A percentile compares a stretch with the other conserved stretches of the same genome.
Conservation (phyloP, 257 asterid species). For the Rauvolfia tetraphylla region DNA sequence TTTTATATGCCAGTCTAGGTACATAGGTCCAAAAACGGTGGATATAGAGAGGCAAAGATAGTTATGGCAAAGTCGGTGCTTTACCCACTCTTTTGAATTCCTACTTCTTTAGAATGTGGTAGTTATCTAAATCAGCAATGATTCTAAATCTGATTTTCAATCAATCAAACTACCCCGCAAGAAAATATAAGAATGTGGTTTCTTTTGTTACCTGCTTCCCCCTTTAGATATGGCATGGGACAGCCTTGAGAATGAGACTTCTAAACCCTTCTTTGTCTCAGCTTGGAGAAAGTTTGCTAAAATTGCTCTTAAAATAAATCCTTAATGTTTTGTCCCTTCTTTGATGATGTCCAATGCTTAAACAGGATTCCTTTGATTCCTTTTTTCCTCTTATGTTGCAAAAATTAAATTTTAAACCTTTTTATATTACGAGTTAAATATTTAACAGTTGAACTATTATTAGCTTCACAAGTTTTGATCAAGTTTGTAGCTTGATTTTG, state of each 20-base stretch:
- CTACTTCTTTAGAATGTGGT: conserved; percentile 1
- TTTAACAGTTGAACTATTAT: background rate
- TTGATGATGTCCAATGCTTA: background rate
- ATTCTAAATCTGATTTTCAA: background rate
- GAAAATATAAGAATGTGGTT: background rate
- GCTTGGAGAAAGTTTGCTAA: background rate
- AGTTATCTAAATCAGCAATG: conserved; percentile 1
- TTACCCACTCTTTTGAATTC: conserved; percentile 7
- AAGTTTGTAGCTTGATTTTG: too few relatives aligned
- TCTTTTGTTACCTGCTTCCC: conserved; percentile 13
- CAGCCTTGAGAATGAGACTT: conserved; percentile 1
- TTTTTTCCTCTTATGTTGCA: background rate
- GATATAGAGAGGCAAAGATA: too few relatives aligned
- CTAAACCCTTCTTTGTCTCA: background rate
- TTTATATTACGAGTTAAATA: background rate
- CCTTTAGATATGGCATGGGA: conserved; percentile 1
- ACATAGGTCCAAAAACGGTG: too few relatives aligned
- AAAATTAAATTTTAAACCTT: background rate
- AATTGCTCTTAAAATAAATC: background rate
- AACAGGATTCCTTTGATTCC: background rate
- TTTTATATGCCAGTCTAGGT: too few relatives aligned
- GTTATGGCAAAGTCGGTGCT: background rate
- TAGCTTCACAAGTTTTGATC: too few relatives aligned
- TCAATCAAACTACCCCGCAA: conserved; percentile 13
- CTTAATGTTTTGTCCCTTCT: background rate